These are phyloP conservation scores for Talaromyces sp. DNA, from an alignment of 2,329 filamentous ascomycete species.

Conservation along the genomic window DNA sequence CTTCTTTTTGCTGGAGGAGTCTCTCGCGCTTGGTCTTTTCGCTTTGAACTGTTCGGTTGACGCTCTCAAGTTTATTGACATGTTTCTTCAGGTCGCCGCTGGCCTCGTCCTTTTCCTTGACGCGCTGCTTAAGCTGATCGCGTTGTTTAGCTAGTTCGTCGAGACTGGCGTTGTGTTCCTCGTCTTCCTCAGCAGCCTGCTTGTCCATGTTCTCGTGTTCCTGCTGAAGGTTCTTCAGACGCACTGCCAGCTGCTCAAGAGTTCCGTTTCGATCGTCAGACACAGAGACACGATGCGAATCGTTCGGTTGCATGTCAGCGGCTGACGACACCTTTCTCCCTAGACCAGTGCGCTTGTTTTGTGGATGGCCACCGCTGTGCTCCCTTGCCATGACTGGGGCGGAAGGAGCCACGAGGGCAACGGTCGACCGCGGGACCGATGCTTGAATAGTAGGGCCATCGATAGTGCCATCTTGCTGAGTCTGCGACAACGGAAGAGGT, in stretches of 20 bases:
- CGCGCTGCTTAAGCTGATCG: constrained; percentile 67
- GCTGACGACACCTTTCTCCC: constrained; percentile 73
- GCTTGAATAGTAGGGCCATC: constrained; percentile 46
- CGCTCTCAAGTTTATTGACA: constrained; percentile 71
- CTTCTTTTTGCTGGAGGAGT: constrained; percentile 55
- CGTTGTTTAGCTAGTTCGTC: constrained; percentile 70
- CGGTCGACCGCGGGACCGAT: constrained; percentile 48
- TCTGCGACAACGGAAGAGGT: constrained; percentile 41
- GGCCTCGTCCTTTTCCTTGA: constrained; percentile 87
- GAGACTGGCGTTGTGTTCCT: constrained; percentile 62
- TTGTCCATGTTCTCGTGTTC: constrained; percentile 76
- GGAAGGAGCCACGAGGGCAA: constrained; percentile 55
- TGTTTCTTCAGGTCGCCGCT: constrained; percentile 79
- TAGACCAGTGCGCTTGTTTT: constrained; percentile 61
- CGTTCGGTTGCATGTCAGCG: constrained; percentile 43
- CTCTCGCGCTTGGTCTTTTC: constrained; percentile 73
- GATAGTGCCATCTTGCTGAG: constrained; percentile 29
- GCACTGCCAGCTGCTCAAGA: constrained; percentile 72
- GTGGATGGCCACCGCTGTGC: constrained; percentile 50
- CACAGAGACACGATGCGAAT: constrained; percentile 27
- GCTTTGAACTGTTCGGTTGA: constrained; percentile 75
- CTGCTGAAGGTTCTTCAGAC: constrained; percentile 70
- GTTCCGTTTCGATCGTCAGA: constrained; percentile 59
- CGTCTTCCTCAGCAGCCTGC: constrained; percentile 63
- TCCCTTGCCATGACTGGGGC: constrained; percentile 62